Percentiles rank a stretch among this genome's conserved stretches.
Evolutionary conservation across 2,329 filamentous ascomycete species (phyloP).

Genomic region (Aspergillus sp.): DNA sequence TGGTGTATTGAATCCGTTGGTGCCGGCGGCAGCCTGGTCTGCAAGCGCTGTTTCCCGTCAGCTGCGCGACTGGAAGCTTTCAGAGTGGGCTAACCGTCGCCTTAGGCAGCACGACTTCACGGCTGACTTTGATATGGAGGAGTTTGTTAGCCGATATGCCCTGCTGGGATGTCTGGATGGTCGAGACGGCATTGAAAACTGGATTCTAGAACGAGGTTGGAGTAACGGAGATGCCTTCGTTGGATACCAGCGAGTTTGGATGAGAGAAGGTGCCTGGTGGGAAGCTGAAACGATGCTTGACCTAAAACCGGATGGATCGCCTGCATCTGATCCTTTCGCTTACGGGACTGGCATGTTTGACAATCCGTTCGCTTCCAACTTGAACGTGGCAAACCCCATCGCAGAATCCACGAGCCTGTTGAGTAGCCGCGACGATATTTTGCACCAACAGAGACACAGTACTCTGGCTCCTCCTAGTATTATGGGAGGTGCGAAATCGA

Average conservation of each 20-base stretch:
- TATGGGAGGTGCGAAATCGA: conserved; percentile 49
- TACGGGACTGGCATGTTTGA: conserved; percentile 58
- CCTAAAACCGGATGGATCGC: conserved; percentile 60
- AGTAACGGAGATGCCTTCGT: conserved; percentile 94
- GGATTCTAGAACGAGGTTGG: conserved; percentile 92
- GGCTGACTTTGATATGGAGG: conserved; percentile 88
- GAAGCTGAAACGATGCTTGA: conserved; percentile 96
- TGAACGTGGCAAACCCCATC: conserved; percentile 46
- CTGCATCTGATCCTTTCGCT: conserved; percentile 40
- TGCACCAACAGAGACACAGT: conserved; percentile 41
- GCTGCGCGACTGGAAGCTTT: conserved; percentile 83
- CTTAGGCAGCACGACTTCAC: conserved; percentile 92
- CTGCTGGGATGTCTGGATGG: conserved; percentile 82
- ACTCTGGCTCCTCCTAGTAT: conserved; percentile 42
- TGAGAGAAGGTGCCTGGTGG: conserved; percentile 93
- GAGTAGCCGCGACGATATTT: conserved; percentile 65
- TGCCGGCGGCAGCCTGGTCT: conserved; percentile 80
- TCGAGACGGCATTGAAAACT: conserved; percentile 85
- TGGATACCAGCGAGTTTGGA: conserved; percentile 89
- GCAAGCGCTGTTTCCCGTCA: conserved; percentile 88
- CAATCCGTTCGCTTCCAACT: conserved; percentile 60
- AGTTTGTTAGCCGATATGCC: conserved; percentile 78
- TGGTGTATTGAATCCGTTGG: conserved; percentile 60
- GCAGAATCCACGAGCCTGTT: conserved; percentile 56
- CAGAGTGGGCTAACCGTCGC: conserved; percentile 92